Base-by-base conservation (phyloP, 805 yeast species). In the Metschnikowia orientalis region DNA sequence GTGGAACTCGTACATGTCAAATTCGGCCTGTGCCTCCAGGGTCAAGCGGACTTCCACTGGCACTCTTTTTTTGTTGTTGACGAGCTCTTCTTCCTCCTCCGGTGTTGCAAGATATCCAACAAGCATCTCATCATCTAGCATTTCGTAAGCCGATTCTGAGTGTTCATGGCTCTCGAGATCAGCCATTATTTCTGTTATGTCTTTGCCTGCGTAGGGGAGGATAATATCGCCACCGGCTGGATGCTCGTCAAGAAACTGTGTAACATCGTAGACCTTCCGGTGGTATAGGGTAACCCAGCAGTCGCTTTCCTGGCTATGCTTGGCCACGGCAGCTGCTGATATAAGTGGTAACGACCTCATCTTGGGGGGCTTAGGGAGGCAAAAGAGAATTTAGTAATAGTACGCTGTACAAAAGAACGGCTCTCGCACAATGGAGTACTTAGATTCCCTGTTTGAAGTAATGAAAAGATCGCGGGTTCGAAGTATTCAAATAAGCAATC, bases 201-300 rank as follows among this genome's bases (percentile, higher is more conserved):
- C 82, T 44, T 71, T 66, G 14, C 82, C 86, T 22, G 75, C 79
- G 44, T 72, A 72, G 3, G 73, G 76, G 34, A 72, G 38, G 29
- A 79, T 68, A n/a, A 77, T 43, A 37, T 76, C 81, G 4, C 61
- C 66, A 16, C 86, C 86, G 18, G 74, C 85, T 1, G 86, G 86
- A 56, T 83, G 94, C 50, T 78, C 85, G 17, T 77, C 79, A 19
- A 81, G 48, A 44, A 83, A 83, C 4, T 57, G 67, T 1, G 95
- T 81, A 30, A 90, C 90, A 53, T 90, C 79, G 56, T 89, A 90
- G 23, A 90, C 77, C 48, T 84, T 86, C 52, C 95, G 71, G 53
- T 81, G 57, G 59, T 81, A 77, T 12, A 89, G 62, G 2, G 94
- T 75, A 34, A 89, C 94, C 89, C 90, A 83, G 42, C 90, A 79